Evolutionary conservation across 2,329 filamentous ascomycete species (phyloP).

Genomic region (Aschersonia sp.): DNA sequence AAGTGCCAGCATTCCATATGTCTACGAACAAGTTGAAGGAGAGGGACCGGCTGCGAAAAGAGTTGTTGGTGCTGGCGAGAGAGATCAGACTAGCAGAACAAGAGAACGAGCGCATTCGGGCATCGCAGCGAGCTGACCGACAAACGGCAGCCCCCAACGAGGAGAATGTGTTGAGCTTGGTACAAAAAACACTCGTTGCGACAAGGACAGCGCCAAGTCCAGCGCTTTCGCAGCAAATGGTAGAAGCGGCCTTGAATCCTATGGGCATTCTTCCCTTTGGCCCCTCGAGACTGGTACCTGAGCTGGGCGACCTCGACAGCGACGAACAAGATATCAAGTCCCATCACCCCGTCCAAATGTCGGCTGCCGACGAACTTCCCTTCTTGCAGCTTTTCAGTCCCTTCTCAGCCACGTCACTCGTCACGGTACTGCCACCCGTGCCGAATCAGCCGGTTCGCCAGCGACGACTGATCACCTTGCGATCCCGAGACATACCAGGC

Average conservation of each 20-base stretch:
- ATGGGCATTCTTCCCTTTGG: slow-evolving; percentile 37
- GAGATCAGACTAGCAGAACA: slow-evolving; percentile 42
- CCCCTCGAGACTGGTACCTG: slow-evolving; percentile 14
- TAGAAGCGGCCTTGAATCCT: slow-evolving; percentile 35
- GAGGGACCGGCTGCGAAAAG: slow-evolving; percentile 36
- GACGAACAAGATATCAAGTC: slow-evolving; percentile 33
- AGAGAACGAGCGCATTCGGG: slow-evolving; percentile 42
- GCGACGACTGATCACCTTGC: slow-evolving; percentile 39
- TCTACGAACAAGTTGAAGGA: slow-evolving; percentile 34
- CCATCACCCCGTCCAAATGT: slow-evolving; percentile 50
- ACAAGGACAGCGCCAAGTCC: slow-evolving; percentile 14
- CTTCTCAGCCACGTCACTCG: slow-evolving; percentile 43
- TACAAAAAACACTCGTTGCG: slow-evolving; percentile 24
- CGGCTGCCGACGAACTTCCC: slow-evolving; percentile 48
- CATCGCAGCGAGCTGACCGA: slow-evolving; percentile 24
- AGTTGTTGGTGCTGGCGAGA: slow-evolving; percentile 40
- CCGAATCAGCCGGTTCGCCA: slow-evolving; percentile 27
- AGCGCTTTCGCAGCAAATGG: slow-evolving; percentile 23
- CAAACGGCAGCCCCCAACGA: slow-evolving; percentile 17
- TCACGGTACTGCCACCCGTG: slow-evolving; percentile 27
- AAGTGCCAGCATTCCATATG: slow-evolving; percentile 24
- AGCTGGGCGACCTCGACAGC: slow-evolving; percentile 11
- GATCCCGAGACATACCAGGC: slow-evolving; percentile 24
- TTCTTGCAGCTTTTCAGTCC: slow-evolving; percentile 61
- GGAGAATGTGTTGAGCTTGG: slow-evolving; percentile 23